Conservation (phyloP, 148 eudicot species). For the Vaccinium macrocarpon region DNA sequence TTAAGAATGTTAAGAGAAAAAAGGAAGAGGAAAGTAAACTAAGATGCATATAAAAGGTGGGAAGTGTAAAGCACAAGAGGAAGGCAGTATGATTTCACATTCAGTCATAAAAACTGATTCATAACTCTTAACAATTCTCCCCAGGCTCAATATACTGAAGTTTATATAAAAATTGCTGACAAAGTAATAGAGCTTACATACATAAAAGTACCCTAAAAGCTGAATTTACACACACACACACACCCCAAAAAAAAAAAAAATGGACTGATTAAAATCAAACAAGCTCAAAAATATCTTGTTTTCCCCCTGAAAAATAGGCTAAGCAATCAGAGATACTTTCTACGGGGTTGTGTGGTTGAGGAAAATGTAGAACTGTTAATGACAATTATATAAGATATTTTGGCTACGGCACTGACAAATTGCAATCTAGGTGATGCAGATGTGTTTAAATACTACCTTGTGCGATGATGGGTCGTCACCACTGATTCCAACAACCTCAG, state of each 20-base stretch:
- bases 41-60: background rate
- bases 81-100: background rate
- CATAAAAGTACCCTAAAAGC: too few species aligned
- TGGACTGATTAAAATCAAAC: background rate
- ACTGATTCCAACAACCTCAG: constrained; percentile 90
- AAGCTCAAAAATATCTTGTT: background rate
- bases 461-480: constrained; percentile 83
- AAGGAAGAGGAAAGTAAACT: background rate
- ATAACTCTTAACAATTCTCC: background rate
- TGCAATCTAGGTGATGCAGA: background rate
- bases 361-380: background rate
- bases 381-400: background rate
- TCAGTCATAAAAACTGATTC: background rate
- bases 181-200: background rate
- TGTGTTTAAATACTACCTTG: constrained; percentile 51
- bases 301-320: background rate
- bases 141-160: background rate
- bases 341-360: background rate
- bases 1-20: background rate
- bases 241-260: background rate
- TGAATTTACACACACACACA: background rate
- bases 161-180: background rate
- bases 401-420: too few species aligned
- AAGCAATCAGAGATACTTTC: constrained; percentile 1
- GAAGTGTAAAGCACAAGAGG: background rate